phyloP scores from a whole-genome alignment of 2,329 filamentous ascomycete genomes.

The Phoma sp. region DNA sequence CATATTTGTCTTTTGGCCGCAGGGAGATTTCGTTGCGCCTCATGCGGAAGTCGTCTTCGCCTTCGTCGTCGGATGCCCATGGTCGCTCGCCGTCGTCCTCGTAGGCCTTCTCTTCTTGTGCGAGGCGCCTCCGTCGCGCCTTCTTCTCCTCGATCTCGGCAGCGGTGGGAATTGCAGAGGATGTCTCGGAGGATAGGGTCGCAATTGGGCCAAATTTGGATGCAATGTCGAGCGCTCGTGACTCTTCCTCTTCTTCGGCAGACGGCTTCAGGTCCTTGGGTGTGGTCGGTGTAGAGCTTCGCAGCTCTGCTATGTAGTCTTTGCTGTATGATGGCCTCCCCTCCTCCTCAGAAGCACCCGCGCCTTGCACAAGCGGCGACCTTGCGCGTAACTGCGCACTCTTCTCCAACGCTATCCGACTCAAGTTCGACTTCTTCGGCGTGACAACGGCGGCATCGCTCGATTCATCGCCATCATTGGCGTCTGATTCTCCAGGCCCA shows the following conservation, averaged over 20 bases:
- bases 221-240: slow-evolving; percentile 55
- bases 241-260: slow-evolving; percentile 54
- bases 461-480: slow-evolving; percentile 60
- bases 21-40: slow-evolving; percentile 55
- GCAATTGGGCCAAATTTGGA: slow-evolving; percentile 65
- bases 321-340: slow-evolving; percentile 83
- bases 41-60: slow-evolving; percentile 50
- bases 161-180: slow-evolving; percentile 73
- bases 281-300: slow-evolving; percentile 83
- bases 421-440: slow-evolving; percentile 69
- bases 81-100: slow-evolving; percentile 57
- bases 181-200: slow-evolving; percentile 32
- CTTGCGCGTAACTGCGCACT: slow-evolving; percentile 68
- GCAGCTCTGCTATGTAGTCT: slow-evolving; percentile 85
- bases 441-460: slow-evolving; percentile 60
- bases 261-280: slow-evolving; percentile 66
- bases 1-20: slow-evolving; percentile 67
- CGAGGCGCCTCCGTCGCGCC: slow-evolving; percentile 81
- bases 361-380: slow-evolving; percentile 56
- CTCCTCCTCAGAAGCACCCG: slow-evolving; percentile 64
- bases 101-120: slow-evolving; percentile 70
- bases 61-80: slow-evolving; percentile 50
- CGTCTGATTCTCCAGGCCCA: slow-evolving; percentile 64
- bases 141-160: slow-evolving; percentile 92
- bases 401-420: slow-evolving; percentile 70